Evolutionary conservation across 345 rosid species (phyloP).

Genomic region (Eucalyptus pauciflora): DNA sequence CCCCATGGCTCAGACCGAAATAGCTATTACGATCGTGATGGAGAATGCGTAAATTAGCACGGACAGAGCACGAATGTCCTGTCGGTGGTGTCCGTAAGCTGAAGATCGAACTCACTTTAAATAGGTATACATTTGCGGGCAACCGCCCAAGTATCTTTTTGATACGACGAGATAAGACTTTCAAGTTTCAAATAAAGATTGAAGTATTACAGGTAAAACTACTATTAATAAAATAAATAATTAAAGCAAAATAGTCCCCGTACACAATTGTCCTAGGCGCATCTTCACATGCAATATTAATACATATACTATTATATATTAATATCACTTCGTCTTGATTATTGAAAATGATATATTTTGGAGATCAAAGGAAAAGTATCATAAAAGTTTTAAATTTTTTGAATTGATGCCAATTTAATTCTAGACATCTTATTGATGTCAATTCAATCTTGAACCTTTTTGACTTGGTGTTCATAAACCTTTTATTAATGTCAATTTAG

Average conservation of each 20-base stretch:
- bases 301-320: background rate
- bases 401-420: background rate
- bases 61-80: background rate
- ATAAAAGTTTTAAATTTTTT: too few species aligned
- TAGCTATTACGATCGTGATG: background rate
- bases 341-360: background rate
- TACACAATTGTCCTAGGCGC: background rate
- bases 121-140: background rate
- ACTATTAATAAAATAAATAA: background rate
- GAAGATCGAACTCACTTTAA: background rate
- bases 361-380: background rate
- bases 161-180: background rate
- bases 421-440: accelerated
- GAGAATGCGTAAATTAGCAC: background rate
- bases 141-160: background rate
- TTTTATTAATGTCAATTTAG: too few species aligned
- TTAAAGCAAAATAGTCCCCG: background rate
- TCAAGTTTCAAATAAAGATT: background rate
- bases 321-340: background rate
- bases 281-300: background rate
- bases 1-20: background rate
- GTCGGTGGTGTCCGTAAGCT: background rate
- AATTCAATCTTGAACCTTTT: background rate
- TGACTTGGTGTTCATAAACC: too few species aligned
- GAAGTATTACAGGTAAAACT: background rate